phyloP scores from a whole-genome alignment of 345 rosid genomes.

The Mercurialis annua region DNA sequence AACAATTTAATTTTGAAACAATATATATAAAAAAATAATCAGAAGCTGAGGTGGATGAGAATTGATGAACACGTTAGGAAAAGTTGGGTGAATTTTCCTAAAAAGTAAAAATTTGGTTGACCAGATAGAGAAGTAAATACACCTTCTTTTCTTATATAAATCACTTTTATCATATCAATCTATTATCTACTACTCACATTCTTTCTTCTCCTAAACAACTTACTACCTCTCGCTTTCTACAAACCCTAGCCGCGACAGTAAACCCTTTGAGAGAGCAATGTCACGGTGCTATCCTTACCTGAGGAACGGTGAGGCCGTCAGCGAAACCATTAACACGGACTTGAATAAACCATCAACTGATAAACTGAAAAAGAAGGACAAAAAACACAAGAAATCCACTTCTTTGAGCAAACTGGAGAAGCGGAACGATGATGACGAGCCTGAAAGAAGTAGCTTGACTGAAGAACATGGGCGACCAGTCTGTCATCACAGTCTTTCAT shows the following conservation, averaged over 20 bases:
- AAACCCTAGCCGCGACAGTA: neutral
- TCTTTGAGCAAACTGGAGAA: neutral
- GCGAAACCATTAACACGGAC: conserved; percentile 36
- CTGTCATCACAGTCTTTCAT: conserved; percentile 24
- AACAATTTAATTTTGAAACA: too few relatives aligned
- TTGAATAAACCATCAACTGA: conserved; percentile 33
- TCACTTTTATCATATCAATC: too few relatives aligned
- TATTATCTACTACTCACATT: too few relatives aligned
- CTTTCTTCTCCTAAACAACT: too few relatives aligned
- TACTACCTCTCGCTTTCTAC: neutral
- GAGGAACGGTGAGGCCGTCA: conserved; percentile 41
- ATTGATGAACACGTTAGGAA: too few relatives aligned
- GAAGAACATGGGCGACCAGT: conserved; percentile 57
- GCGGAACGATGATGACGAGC: conserved; percentile 29
- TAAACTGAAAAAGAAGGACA: conserved; percentile 23
- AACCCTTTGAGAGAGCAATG: conserved; percentile 34
- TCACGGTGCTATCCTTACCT: conserved; percentile 52
- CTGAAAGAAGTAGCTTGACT: conserved; percentile 58
- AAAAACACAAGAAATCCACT: conserved; percentile 13
- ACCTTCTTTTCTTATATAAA: too few relatives aligned
- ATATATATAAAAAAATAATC: too few relatives aligned
- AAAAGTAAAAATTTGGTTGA: too few relatives aligned
- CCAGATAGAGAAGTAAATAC: too few relatives aligned
- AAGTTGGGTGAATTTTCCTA: too few relatives aligned
- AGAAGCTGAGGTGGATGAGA: too few relatives aligned